These are phyloP conservation scores for Pseudogymnoascus sp. DNA, from an alignment of 2,329 filamentous ascomycete species.

Conservation along the genomic window DNA sequence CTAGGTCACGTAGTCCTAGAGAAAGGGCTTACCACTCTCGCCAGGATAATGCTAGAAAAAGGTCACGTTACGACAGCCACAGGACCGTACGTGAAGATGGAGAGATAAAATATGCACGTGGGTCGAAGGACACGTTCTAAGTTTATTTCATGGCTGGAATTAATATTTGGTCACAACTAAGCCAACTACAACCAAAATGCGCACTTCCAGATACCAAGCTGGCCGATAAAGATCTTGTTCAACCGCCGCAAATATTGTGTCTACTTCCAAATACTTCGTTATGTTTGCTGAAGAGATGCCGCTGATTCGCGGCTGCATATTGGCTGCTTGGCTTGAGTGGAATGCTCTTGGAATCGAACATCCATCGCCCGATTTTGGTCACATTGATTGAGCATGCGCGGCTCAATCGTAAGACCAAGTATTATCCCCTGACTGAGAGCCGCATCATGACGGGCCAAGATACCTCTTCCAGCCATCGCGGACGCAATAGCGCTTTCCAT, in stretches of 20 bases:
- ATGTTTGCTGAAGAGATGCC: not conserved
- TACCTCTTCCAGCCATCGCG: constrained; percentile 80
- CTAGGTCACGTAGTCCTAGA: constrained; percentile 2
- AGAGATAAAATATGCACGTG: not conserved
- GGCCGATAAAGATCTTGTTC: not conserved
- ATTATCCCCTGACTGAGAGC: not conserved
- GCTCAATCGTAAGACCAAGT: not conserved
- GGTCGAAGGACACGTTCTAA: not conserved
- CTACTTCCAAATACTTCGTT: not conserved
- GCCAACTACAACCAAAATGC: not conserved
- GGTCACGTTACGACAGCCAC: not conserved
- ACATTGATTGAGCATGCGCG: not conserved
- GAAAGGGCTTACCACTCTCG: constrained; percentile 16
- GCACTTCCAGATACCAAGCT: not conserved
- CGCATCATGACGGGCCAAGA: constrained; percentile 34
- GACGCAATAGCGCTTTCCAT: constrained; percentile 56
- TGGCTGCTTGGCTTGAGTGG: not conserved
- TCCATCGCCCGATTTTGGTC: not conserved
- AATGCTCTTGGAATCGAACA: not conserved
- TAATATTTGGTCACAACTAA: not conserved
- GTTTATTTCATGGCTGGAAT: not conserved
- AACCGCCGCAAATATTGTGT: not conserved
- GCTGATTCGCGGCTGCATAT: not conserved
- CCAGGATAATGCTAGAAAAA: constrained; percentile 14
- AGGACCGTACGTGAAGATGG: not conserved